Base-by-base conservation (phyloP, 2,329 filamentous ascomycete genomes). In the Colletotrichum noveboracense region DNA sequence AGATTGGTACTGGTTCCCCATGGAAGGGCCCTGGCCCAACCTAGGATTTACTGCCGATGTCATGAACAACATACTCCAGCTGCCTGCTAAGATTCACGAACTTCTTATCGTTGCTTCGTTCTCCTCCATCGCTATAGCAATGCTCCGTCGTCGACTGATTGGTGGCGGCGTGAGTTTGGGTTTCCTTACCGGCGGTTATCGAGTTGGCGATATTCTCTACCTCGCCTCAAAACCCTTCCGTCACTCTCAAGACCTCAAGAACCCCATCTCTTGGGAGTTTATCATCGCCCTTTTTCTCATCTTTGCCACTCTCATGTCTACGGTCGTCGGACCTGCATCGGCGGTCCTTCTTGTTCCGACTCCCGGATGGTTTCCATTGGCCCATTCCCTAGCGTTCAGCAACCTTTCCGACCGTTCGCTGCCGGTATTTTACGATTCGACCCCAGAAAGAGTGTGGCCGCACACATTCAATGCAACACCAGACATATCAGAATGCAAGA, bases 341-440 rank as follows among this genome's bases (percentile, higher is more conserved):
- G 74, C 70, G 12, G 60, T 78, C 10, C 66, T 77, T 12, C 65
- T 78, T 7, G 56, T 77, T 6, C 76, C 71, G 6, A 74, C 71
- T 7, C 60, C 52, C 0, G 74, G 66, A 4, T 75, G 71, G 60
- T 76, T 70, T 7, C 9, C 28, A 2, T 3, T 70, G 10, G 12
- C 21, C 3, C 52, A 66, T 16, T 32, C 30, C n/a, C 52, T 61
- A 2, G 36, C 67, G 2, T 70, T 70, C 28, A 52, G 26, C 36
- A 48, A 62, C 3, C 3, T 70, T n/a, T 16, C 43, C 36, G 24
- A 52, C 4, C 12, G 61, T 24, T 16, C 43, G 1, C 48, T 70
- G 26, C 56, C 67, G 5, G 16, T 70, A 26, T 32, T 61, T 18
- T 70, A 70, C 26, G 26, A 48, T 26, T 24, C 36, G 18, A n/a